Conservation (phyloP, 495 filamentous ascomycete species). For the Cryomyces minteri region DNA sequence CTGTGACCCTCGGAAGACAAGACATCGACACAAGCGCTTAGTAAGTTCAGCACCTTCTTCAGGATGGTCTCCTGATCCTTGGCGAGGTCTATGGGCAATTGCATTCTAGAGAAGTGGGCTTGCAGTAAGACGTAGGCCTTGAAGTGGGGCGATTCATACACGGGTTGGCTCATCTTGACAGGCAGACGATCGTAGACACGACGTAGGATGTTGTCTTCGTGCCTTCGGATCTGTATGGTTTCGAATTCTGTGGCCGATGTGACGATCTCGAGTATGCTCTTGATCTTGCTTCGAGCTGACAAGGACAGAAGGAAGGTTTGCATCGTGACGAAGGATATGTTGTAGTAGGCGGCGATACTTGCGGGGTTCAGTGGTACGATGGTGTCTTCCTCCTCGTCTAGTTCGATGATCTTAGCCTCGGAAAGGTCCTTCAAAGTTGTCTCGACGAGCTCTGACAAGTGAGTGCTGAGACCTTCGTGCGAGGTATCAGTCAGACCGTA, state of each 20-base stretch:
- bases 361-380: slow-evolving; percentile 82
- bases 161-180: slow-evolving; percentile 77
- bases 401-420: slow-evolving; percentile 88
- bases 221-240: slow-evolving; percentile 79
- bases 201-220: slow-evolving; percentile 75
- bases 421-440: slow-evolving; percentile 77
- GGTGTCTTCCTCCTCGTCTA: slow-evolving; percentile 91
- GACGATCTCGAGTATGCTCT: slow-evolving; percentile 91
- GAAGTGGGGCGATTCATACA: slow-evolving; percentile 90
- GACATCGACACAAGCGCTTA: slow-evolving; percentile 87
- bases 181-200: slow-evolving; percentile 89
- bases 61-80: slow-evolving; percentile 90
- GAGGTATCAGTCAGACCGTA: slow-evolving; percentile 81
- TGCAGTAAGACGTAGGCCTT: slow-evolving; percentile 94
- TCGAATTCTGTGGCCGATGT: slow-evolving; percentile 96
- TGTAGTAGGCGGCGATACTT: slow-evolving; percentile 98
- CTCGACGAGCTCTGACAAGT: slow-evolving; percentile 91
- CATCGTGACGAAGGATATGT: slow-evolving; percentile 98
- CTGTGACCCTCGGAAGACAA: slow-evolving; percentile 90
- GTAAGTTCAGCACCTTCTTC: slow-evolving; percentile 65
- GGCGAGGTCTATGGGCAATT: slow-evolving; percentile 86
- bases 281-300: slow-evolving; percentile 72
- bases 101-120: slow-evolving; percentile 94
- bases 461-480: slow-evolving; percentile 82
- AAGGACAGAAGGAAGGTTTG: slow-evolving; percentile 98